Evolutionary conservation across 805 yeast species (phyloP), one percentile per base, ranked within the genome.

Genomic region (Sugiyamaella lignohabitans): DNA sequence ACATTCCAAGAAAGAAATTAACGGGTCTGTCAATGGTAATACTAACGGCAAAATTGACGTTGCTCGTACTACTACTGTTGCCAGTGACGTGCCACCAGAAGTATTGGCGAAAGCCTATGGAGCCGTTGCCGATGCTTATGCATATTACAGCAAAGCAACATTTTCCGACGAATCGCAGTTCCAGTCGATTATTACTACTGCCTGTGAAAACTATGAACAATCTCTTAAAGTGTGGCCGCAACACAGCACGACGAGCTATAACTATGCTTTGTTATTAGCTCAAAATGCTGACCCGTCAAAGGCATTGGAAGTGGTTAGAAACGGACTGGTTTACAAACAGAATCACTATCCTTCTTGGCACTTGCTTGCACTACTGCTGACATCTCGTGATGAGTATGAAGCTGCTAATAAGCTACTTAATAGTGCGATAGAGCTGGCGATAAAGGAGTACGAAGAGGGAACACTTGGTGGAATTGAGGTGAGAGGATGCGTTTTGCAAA

Each of bases 301-400:
- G 14, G 64, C 68, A 2, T 47, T 60, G 20, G 49, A 46, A 19
- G 43, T 51, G n/a, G 59, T 57, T 11, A 51, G 55, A 38, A 36
- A 34, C 2, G 63, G 60, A 3, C 49, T 65, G 32, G 23, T 41
- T 3, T 27, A 38, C 21, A 70, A 70, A 47, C 83, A 85, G 0
- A 74, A 74, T 37, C 73, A 78, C 42, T 69, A 80, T 55, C 74
- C 74, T 55, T 73, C 80, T 5, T 80, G 91, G 80, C 84, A 84
- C 58, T 65, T 86, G 53, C 65, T 84, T 36, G 76, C 80, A 0
- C 70, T 85, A 47, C 63, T 84, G n/a, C 69, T 80, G 24, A 75
- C 89, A 0, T 73, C 82, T 0, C 72, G 73, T 35, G 86, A 83
- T 47, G 78, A 75, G 49, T 71, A 69, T 36, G 71, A 68, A 38